Conservation (phyloP, 2,329 filamentous ascomycete genomes). For the Pseudocercospora vitis region DNA sequence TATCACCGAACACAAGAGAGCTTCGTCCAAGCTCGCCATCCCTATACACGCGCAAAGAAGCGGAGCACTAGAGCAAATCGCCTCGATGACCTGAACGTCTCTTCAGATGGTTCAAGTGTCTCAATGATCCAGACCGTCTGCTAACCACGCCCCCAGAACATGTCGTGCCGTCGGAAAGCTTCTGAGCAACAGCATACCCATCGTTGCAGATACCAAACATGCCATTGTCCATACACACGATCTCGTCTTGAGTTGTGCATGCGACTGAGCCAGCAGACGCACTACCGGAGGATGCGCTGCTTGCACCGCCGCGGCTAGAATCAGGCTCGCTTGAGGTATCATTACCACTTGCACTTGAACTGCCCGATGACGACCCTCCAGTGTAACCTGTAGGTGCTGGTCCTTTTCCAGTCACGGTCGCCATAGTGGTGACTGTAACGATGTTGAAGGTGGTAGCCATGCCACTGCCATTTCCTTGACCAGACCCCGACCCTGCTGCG, state of each 20-base stretch:
- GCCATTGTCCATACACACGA: slow-evolving; percentile 45
- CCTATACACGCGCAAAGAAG: neutral
- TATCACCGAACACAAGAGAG: neutral
- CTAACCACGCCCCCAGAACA: slow-evolving; percentile 40
- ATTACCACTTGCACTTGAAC: slow-evolving; percentile 23
- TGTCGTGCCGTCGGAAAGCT: slow-evolving; percentile 42
- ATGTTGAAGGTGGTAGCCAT: slow-evolving; percentile 8
- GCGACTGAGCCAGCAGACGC: slow-evolving; percentile 19
- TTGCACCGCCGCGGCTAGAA: slow-evolving; percentile 17
- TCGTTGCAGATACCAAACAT: slow-evolving; percentile 47
- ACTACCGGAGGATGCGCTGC: slow-evolving; percentile 15
- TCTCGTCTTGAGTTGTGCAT: slow-evolving; percentile 36
- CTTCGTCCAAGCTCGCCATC: too few species aligned
- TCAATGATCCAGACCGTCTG: slow-evolving; percentile 9
- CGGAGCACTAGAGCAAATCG: slow-evolving; percentile 9
- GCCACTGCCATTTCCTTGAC: slow-evolving; percentile 1
- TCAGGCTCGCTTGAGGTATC: slow-evolving; percentile 14
- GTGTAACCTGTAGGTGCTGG: slow-evolving; percentile 16
- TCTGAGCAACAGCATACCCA: slow-evolving; percentile 42
- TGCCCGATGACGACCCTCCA: neutral
- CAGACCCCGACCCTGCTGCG: slow-evolving; percentile 10
- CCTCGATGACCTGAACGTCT: neutral
- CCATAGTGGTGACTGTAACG: slow-evolving; percentile 21
- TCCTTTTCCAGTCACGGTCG: slow-evolving; percentile 17
- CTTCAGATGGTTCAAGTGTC: slow-evolving; percentile 11